A percentile compares a stretch with the other conserved stretches of the same genome.
These are phyloP conservation scores for Berberis vulgaris DNA, from an alignment of 164 flowering plant species.

Conservation along the genomic window DNA sequence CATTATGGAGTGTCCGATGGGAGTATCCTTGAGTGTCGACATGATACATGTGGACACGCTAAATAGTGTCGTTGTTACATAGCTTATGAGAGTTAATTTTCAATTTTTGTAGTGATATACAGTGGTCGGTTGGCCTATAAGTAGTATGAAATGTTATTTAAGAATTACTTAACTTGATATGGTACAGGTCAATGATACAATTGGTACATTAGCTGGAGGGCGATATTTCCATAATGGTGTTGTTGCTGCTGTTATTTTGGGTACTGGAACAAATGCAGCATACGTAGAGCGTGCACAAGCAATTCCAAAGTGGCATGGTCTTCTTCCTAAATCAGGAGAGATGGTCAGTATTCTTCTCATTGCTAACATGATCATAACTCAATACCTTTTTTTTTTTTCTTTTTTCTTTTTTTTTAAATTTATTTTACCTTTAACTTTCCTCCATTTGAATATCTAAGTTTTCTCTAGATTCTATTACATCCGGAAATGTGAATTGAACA, in stretches of 20 bases:
- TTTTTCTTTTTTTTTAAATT: too few relatives aligned
- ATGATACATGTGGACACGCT: too few relatives aligned
- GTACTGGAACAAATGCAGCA: conserved; percentile 99
- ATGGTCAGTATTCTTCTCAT: conserved; percentile 44
- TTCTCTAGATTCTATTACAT: too few relatives aligned
- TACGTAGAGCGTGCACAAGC: conserved; percentile 91
- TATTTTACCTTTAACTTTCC: too few relatives aligned
- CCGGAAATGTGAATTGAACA: too few relatives aligned
- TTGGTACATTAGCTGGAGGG: conserved; percentile 96
- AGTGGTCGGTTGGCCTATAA: background rate
- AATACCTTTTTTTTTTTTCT: too few relatives aligned
- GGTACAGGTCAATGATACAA: conserved; percentile 86
- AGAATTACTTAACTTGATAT: background rate
- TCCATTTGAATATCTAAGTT: too few relatives aligned
- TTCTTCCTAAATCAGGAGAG: conserved; percentile 80
- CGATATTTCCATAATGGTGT: conserved; percentile 60
- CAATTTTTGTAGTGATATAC: too few relatives aligned
- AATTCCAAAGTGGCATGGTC: conserved; percentile 96
- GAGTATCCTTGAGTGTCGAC: too few relatives aligned
- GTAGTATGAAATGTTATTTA: background rate
- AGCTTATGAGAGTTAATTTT: too few relatives aligned
- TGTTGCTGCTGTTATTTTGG: conserved; percentile 82
- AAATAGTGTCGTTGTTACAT: too few relatives aligned
- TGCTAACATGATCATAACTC: background rate
- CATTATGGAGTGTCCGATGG: too few relatives aligned